Conservation (phyloP, 306 rosid species). For the Rosa rugosa region DNA sequence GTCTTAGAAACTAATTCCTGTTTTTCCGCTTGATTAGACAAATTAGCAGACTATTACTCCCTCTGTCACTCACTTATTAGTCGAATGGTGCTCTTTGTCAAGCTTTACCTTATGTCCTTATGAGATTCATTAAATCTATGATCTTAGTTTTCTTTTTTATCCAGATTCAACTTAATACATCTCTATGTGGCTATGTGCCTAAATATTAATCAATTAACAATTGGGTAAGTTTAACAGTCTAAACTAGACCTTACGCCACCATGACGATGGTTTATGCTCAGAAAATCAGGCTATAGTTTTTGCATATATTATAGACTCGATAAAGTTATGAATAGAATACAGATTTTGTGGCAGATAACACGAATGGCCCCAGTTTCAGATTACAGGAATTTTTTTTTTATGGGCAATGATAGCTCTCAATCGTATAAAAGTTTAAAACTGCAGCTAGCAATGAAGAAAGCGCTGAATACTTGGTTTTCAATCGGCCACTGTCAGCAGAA, state of each 20-base stretch:
- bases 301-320: slow-evolving; percentile 16
- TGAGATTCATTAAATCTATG: slow-evolving; percentile 12
- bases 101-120: slow-evolving; percentile 18
- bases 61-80: slow-evolving; percentile 5
- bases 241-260: slow-evolving; percentile 9
- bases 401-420: not conserved
- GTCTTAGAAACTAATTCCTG: slow-evolving; percentile 20
- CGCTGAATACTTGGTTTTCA: not conserved
- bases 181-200: not conserved
- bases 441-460: not conserved
- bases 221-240: not conserved
- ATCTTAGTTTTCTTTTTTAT: not conserved
- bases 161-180: not conserved
- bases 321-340: slow-evolving; percentile 7
- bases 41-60: slow-evolving; percentile 26
- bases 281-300: not conserved
- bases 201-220: not conserved
- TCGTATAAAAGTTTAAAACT: not conserved
- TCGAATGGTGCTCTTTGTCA: slow-evolving; percentile 30
- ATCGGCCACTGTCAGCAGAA: not conserved
- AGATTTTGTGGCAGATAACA: slow-evolving; percentile 4
- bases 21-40: slow-evolving; percentile 49
- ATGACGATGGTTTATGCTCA: slow-evolving; percentile 15
- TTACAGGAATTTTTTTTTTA: slow-evolving; percentile 5
- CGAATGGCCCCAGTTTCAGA: slow-evolving; percentile 22